A percentile compares a stretch with the other conserved stretches of the same genome.
phyloP scores from a whole-genome alignment of 2,329 filamentous ascomycete genomes.

The Fusarium setosum region DNA sequence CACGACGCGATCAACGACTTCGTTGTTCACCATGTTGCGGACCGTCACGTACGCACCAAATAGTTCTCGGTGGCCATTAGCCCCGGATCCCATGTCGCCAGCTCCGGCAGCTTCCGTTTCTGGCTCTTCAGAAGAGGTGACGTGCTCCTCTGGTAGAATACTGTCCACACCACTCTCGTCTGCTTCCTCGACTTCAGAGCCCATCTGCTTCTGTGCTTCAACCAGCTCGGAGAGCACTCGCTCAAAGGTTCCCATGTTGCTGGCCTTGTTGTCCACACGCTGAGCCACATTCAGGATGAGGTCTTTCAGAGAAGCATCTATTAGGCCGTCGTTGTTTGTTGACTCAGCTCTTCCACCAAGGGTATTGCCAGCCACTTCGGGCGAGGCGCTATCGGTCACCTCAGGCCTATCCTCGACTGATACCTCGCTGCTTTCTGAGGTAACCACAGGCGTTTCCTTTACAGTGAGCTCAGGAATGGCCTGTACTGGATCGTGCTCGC shows the following conservation, averaged over 20 bases:
- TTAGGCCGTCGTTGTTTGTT: background rate
- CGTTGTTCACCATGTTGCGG: slow-evolving; percentile 77
- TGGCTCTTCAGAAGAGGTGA: background rate
- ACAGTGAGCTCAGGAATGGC: background rate
- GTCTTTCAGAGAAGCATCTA: slow-evolving; percentile 53
- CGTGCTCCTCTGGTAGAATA: background rate
- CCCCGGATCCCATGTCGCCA: background rate
- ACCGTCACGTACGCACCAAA: slow-evolving; percentile 79
- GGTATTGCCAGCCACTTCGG: background rate
- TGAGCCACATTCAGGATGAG: slow-evolving; percentile 64
- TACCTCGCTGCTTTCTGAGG: background rate
- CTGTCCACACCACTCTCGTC: background rate
- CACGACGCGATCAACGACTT: slow-evolving; percentile 70
- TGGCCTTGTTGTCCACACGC: slow-evolving; percentile 54
- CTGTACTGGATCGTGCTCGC: no score
- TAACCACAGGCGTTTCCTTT: background rate
- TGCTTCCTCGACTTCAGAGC: slow-evolving; percentile 15
- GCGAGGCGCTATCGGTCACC: background rate
- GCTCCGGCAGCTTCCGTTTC: background rate
- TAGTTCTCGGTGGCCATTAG: background rate
- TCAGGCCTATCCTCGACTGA: background rate
- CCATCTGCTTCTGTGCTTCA: slow-evolving; percentile 45
- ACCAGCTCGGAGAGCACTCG: slow-evolving; percentile 62
- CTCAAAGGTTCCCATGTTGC: slow-evolving; percentile 62
- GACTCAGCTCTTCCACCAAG: background rate